Conservation (phyloP, 1,139 yeast genomes). For the Suhomyces chickasaworum region DNA sequence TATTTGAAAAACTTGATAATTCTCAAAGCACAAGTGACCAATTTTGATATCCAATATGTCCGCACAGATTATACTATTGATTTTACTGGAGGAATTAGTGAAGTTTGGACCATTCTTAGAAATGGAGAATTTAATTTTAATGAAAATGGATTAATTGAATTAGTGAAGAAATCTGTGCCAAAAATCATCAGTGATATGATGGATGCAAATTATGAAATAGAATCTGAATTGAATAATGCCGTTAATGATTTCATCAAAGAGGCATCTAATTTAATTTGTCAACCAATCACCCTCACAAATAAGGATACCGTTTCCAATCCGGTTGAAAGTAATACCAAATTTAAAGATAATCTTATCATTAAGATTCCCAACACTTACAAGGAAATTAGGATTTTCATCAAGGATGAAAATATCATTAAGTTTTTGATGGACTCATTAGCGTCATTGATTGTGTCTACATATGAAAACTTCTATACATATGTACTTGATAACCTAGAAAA, state of each 20-base stretch:
- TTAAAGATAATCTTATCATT: slow-evolving; percentile 52
- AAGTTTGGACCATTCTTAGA: slow-evolving; percentile 51
- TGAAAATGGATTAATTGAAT: slow-evolving; percentile 51
- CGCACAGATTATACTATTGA: slow-evolving; percentile 76
- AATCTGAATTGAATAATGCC: slow-evolving; percentile 67
- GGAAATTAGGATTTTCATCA: slow-evolving; percentile 52
- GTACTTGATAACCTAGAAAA: slow-evolving; percentile 22
- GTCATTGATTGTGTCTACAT: slow-evolving; percentile 32
- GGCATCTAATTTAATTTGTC: slow-evolving; percentile 39
- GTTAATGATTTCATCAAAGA: slow-evolving; percentile 62
- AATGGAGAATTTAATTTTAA: slow-evolving; percentile 37
- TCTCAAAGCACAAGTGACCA: slow-evolving; percentile 68
- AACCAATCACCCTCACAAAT: slow-evolving; percentile 30
- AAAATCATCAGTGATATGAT: slow-evolving; percentile 82
- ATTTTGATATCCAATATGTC: slow-evolving; percentile 78
- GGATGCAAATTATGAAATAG: slow-evolving; percentile 80
- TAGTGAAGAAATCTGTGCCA: slow-evolving; percentile 75
- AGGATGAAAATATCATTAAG: slow-evolving; percentile 34
- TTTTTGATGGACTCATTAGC: slow-evolving; percentile 38
- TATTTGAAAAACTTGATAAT: slow-evolving; percentile 72
- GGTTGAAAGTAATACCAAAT: slow-evolving; percentile 30
- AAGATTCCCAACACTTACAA: slow-evolving; percentile 58
- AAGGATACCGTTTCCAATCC: slow-evolving; percentile 23
- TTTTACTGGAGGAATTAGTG: slow-evolving; percentile 69
- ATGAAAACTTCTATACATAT: slow-evolving; percentile 33